These are phyloP conservation scores for Eucalyptus dawsonii DNA, from an alignment of 345 rosid genomes.

Conservation along the genomic window DNA sequence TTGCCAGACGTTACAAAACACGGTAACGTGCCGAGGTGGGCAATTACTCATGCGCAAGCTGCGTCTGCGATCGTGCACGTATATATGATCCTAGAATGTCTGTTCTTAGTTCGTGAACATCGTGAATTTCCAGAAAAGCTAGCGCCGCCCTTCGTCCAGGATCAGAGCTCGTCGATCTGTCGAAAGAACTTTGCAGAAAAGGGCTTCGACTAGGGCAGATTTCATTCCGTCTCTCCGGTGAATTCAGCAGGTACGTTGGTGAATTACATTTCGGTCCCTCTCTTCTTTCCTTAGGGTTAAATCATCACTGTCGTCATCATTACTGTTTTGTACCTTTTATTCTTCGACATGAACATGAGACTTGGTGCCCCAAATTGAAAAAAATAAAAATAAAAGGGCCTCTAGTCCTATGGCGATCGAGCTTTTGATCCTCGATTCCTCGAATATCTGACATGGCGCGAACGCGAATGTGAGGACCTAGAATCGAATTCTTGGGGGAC, in stretches of 20 bases:
- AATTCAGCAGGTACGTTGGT: background rate
- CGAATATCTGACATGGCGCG: too few species aligned
- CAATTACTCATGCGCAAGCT: background rate
- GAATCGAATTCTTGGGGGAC: background rate
- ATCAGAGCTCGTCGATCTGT: background rate
- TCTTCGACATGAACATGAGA: background rate
- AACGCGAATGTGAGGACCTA: background rate
- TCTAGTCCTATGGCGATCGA: background rate
- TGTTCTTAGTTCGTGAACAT: background rate
- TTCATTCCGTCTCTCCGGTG: background rate
- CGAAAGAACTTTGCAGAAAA: background rate
- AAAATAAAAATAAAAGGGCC: too few species aligned
- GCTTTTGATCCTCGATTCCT: background rate
- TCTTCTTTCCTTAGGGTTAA: background rate
- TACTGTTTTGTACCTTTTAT: background rate
- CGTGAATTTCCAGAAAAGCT: background rate
- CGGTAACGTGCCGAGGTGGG: background rate
- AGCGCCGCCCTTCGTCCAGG: background rate
- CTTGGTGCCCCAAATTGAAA: background rate
- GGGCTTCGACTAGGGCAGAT: background rate
- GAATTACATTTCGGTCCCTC: background rate
- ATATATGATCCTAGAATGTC: background rate
- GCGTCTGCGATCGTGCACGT: background rate
- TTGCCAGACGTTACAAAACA: background rate
- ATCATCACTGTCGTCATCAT: fast-evolving